Evolutionary conservation across 2,329 filamentous ascomycete genomes (phyloP).

Genomic region (Calycina marina): DNA sequence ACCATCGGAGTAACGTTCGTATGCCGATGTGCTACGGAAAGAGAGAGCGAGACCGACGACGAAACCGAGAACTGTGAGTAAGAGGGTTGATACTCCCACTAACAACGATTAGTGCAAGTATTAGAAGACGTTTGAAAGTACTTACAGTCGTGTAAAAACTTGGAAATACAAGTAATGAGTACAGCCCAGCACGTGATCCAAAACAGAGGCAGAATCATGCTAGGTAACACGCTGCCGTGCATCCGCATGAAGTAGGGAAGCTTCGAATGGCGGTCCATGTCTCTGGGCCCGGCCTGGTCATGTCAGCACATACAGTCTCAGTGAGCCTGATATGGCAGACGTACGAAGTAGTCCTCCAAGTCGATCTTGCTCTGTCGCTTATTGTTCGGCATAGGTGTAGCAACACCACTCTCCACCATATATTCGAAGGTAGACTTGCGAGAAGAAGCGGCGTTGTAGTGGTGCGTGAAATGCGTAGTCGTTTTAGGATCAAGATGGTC

Average conservation of each 20-base stretch:
- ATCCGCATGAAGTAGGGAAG: conserved; percentile 62
- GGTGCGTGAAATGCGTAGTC: no score
- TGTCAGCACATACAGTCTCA: no score
- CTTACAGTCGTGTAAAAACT: conserved; percentile 6
- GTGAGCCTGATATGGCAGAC: neutral
- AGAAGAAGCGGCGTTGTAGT: no score
- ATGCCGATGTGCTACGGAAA: conserved; percentile 63
- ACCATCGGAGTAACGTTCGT: conserved; percentile 56
- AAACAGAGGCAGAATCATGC: conserved; percentile 55
- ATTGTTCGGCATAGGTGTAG: neutral
- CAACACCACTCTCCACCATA: neutral
- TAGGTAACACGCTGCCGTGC: conserved; percentile 60
- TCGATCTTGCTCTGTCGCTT: neutral
- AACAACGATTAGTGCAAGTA: neutral
- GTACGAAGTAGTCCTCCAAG: neutral
- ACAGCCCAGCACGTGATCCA: conserved; percentile 52
- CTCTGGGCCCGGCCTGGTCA: conserved; percentile 44
- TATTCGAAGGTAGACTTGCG: neutral
- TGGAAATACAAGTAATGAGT: conserved; percentile 4
- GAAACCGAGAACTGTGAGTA: conserved; percentile 68
- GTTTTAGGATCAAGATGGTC: no score
- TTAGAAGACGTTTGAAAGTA: conserved; percentile 6
- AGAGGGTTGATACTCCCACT: conserved; percentile 47
- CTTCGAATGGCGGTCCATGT: conserved; percentile 61
- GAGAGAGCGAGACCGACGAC: conserved; percentile 67